These are phyloP conservation scores for Neofusicoccum ribis DNA, from an alignment of 2,329 filamentous ascomycete species.

Conservation along the genomic window DNA sequence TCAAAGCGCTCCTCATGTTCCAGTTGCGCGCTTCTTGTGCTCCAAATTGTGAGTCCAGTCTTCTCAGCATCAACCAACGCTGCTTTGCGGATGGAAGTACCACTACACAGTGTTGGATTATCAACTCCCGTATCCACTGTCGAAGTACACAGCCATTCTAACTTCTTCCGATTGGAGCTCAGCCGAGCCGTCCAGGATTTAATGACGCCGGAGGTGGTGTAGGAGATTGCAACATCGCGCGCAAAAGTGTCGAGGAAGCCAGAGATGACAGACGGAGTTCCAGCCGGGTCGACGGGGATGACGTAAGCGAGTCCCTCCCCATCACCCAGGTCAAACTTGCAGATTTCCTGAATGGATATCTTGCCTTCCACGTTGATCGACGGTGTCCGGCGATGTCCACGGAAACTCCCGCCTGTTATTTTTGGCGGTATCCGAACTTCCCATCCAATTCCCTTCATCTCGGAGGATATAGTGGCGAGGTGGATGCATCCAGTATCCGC, in stretches of 20 bases:
- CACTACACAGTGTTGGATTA: slow-evolving; percentile 76
- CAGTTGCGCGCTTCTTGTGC: slow-evolving; percentile 75
- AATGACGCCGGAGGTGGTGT: slow-evolving; percentile 71
- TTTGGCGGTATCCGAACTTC: slow-evolving; percentile 64
- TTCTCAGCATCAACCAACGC: slow-evolving; percentile 74
- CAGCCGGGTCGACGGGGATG: slow-evolving; percentile 83
- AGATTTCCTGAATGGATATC: slow-evolving; percentile 64
- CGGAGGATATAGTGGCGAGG: slow-evolving; percentile 78
- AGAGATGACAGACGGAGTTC: slow-evolving; percentile 67
- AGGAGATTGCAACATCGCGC: slow-evolving; percentile 82
- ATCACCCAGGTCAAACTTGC: slow-evolving; percentile 65
- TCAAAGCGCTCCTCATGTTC: slow-evolving; percentile 79
- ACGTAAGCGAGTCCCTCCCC: slow-evolving; percentile 59
- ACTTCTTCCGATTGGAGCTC: slow-evolving; percentile 56
- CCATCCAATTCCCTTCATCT: slow-evolving; percentile 80
- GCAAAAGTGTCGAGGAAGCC: slow-evolving; percentile 85
- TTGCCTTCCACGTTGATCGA: slow-evolving; percentile 32
- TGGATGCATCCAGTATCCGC: slow-evolving; percentile 57
- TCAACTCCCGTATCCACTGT: slow-evolving; percentile 75
- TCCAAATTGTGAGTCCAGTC: slow-evolving; percentile 85
- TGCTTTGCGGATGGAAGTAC: slow-evolving; percentile 82
- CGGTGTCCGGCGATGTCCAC: slow-evolving; percentile 15
- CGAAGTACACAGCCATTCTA: slow-evolving; percentile 82
- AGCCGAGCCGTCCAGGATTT: slow-evolving; percentile 85
- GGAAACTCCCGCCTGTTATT: not conserved